Evolutionary conservation across 306 rosid species (phyloP).

Genomic region (Castanea sativa): DNA sequence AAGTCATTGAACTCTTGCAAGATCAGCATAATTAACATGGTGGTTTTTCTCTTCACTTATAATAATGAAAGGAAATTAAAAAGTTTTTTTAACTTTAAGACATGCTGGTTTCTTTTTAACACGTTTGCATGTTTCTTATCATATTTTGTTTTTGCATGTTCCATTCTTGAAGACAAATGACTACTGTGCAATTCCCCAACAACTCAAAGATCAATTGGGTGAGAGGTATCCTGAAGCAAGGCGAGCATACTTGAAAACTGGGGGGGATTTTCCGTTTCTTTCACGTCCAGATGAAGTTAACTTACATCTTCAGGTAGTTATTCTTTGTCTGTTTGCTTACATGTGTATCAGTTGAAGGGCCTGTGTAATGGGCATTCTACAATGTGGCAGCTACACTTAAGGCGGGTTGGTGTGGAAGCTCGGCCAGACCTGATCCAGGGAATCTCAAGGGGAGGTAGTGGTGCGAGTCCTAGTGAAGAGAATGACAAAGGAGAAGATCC

Average conservation of each 20-base stretch:
- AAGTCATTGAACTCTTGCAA: background rate
- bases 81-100: background rate
- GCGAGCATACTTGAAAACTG: conserved; percentile 77
- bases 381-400: conserved; percentile 65
- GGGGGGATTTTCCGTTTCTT: conserved; percentile 98
- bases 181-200: conserved; percentile 91
- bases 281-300: conserved; percentile 99
- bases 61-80: conserved; percentile 5
- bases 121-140: conserved; percentile 11
- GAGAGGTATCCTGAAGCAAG: conserved; percentile 94
- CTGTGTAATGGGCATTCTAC: conserved; percentile 17
- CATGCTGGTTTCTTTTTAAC: background rate
- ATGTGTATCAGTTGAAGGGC: conserved; percentile 6
- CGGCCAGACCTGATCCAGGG: conserved; percentile 66
- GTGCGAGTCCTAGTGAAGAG: conserved; percentile 65
- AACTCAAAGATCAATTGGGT: conserved; percentile 80
- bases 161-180: conserved; percentile 75
- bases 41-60: conserved; percentile 9
- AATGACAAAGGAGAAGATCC: conserved; percentile 46
- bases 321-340: conserved; percentile 4
- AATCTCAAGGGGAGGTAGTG: conserved; percentile 57
- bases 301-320: conserved; percentile 86
- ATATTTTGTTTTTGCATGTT: conserved; percentile 15
- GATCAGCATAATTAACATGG: conserved; percentile 1
- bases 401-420: conserved; percentile 96